Evolutionary conservation across 2,329 filamentous ascomycete species (phyloP).

Genomic region (Aspergillus glaucus): DNA sequence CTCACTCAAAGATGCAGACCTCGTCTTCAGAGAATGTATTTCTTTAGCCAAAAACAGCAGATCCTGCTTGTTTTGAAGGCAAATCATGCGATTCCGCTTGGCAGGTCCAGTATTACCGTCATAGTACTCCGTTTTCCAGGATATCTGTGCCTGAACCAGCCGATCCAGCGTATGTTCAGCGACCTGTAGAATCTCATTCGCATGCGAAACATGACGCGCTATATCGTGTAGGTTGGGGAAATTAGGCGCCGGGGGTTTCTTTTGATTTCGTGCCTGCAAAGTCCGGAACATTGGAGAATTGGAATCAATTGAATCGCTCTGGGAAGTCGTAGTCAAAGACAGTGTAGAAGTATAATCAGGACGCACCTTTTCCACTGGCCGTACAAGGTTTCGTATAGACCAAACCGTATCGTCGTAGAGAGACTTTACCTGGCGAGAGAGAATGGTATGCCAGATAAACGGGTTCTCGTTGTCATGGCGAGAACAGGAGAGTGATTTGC

Average conservation of each 20-base stretch:
- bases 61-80: slow-evolving; percentile 6
- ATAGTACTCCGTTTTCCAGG: slow-evolving; percentile 8
- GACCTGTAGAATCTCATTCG: slow-evolving; percentile 26
- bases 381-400: slow-evolving; percentile 23
- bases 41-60: slow-evolving; percentile 17
- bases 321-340: no score
- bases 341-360: no score
- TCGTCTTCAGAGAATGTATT: slow-evolving; percentile 20
- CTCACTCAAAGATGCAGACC: slow-evolving; percentile 22
- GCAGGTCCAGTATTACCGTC: not conserved
- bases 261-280: slow-evolving; percentile 7
- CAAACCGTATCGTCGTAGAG: slow-evolving; percentile 26
- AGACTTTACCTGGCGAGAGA: slow-evolving; percentile 14
- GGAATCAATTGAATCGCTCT: no score
- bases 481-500: no score
- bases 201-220: slow-evolving; percentile 27
- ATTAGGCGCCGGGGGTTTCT: slow-evolving; percentile 6
- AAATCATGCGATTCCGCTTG: not conserved
- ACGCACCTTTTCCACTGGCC: slow-evolving; percentile 24
- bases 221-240: slow-evolving; percentile 26
- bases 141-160: slow-evolving; percentile 15
- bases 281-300: not conserved
- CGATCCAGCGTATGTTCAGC: slow-evolving; percentile 21
- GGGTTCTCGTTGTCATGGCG: slow-evolving; percentile 7
- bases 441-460: slow-evolving; percentile 18